Conservation (phyloP, 371 early-diverging fungal genomes). For the Saksenaea vasiformis region DNA sequence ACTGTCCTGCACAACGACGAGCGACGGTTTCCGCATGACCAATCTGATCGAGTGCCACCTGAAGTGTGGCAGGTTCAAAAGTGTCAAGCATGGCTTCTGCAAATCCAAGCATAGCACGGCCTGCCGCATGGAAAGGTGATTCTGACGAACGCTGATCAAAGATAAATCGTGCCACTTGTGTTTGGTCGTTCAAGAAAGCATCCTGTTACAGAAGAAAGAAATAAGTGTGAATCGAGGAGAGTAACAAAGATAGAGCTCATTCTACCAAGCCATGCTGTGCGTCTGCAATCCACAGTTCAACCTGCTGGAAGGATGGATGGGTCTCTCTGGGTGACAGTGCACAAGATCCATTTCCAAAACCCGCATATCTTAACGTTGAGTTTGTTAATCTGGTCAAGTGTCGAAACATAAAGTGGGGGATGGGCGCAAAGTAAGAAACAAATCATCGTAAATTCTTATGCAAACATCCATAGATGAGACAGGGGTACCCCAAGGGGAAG, state of each 20-base stretch:
- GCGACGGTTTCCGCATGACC: conserved; percentile 8
- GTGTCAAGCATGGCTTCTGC: conserved; percentile 27
- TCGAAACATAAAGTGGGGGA: conserved; percentile 19
- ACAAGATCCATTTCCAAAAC: conserved; percentile 13
- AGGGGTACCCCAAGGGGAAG: not conserved
- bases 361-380: conserved; percentile 19
- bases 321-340: conserved; percentile 17
- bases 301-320: not conserved
- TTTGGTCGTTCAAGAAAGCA: conserved; percentile 28
- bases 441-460: not conserved
- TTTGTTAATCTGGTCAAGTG: conserved; percentile 21
- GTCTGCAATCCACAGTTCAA: conserved; percentile 17
- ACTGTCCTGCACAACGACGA: not conserved
- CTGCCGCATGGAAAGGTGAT: conserved; percentile 36
- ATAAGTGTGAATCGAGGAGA: not conserved
- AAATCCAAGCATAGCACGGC: conserved; percentile 28
- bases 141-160: conserved; percentile 17
- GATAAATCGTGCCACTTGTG: conserved; percentile 21
- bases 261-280: conserved; percentile 18
- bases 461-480: not conserved
- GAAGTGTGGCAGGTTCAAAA: conserved; percentile 15
- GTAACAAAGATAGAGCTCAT: not conserved
- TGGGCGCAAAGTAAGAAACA: not conserved
- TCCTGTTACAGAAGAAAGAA: conserved; percentile 15
- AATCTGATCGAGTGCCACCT: conserved; percentile 14